Evolutionary conservation across 2,329 filamentous ascomycete species (phyloP).

Genomic region (Claviceps capensis): DNA sequence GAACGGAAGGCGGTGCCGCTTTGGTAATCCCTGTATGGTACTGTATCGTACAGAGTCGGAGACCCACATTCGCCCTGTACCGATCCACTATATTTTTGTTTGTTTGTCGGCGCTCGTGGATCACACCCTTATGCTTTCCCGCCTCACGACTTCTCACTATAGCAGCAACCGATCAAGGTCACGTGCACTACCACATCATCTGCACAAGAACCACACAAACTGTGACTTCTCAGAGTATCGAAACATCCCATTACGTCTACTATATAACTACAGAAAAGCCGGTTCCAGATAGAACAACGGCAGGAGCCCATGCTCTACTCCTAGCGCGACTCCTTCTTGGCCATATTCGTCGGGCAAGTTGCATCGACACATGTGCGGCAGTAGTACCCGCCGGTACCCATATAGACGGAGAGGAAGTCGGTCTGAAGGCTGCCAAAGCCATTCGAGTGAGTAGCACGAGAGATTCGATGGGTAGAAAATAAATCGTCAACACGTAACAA

Average conservation of each 20-base stretch:
- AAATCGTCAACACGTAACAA: slow-evolving; percentile 3
- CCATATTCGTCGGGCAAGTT: too few species aligned
- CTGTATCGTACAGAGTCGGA: too few species aligned
- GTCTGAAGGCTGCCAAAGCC: background rate
- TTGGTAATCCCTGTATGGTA: too few species aligned
- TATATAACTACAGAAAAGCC: slow-evolving; percentile 3
- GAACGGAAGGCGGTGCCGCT: too few species aligned
- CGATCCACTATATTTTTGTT: too few species aligned
- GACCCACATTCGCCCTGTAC: too few species aligned
- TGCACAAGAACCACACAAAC: background rate
- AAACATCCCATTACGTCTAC: background rate
- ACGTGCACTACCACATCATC: too few species aligned
- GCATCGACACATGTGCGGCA: too few species aligned
- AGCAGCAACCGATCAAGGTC: too few species aligned
- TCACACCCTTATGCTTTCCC: too few species aligned
- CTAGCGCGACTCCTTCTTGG: background rate
- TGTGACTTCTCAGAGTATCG: background rate
- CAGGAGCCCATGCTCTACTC: background rate
- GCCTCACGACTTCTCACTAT: too few species aligned
- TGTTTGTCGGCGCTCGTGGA: too few species aligned
- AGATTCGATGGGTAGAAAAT: background rate
- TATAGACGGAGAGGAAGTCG: background rate
- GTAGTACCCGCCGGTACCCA: background rate
- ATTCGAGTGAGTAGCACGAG: background rate
- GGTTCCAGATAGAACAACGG: background rate